phyloP scores from a whole-genome alignment of 1,284 basidiomycete species.

The Ganoderma multipileum region DNA sequence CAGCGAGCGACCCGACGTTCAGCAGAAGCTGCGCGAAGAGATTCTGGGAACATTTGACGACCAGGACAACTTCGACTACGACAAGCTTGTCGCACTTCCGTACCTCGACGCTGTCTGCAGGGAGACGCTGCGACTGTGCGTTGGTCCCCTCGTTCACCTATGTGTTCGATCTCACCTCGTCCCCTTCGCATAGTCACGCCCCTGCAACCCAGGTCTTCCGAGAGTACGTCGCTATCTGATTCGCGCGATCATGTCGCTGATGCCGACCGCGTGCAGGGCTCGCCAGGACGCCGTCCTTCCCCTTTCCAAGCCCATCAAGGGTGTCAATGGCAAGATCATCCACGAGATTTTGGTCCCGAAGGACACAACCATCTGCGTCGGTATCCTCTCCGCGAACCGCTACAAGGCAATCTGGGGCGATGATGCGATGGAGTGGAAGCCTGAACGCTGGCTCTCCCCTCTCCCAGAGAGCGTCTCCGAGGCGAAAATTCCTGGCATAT shows the following conservation, averaged over 20 bases:
- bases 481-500: conserved; percentile 31
- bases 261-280: conserved; percentile 19
- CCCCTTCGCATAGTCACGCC: not conserved
- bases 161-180: not conserved
- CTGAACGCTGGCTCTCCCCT: conserved; percentile 39
- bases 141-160: not conserved
- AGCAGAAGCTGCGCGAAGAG: conserved; percentile 36
- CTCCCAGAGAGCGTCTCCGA: conserved; percentile 27
- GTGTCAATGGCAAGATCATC: conserved; percentile 40
- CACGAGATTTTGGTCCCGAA: conserved; percentile 48
- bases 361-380: conserved; percentile 53
- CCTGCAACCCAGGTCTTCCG: conserved; percentile 10
- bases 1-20: conserved; percentile 26
- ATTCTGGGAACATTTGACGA: conserved; percentile 31
- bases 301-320: conserved; percentile 32
- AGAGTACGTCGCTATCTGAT: conserved; percentile 7
- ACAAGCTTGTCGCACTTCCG: conserved; percentile 39
- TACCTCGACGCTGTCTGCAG: conserved; percentile 43
- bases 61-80: conserved; percentile 36
- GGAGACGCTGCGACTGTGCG: conserved; percentile 40
- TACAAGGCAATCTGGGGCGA: conserved; percentile 60
- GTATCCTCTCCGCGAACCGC: conserved; percentile 55
- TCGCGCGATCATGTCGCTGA: not conserved
- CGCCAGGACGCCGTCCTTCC: conserved; percentile 31
- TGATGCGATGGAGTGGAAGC: conserved; percentile 58